Evolutionary conservation across 1,139 yeast genomes (phyloP).

Genomic region (Kodamaea sp.): DNA sequence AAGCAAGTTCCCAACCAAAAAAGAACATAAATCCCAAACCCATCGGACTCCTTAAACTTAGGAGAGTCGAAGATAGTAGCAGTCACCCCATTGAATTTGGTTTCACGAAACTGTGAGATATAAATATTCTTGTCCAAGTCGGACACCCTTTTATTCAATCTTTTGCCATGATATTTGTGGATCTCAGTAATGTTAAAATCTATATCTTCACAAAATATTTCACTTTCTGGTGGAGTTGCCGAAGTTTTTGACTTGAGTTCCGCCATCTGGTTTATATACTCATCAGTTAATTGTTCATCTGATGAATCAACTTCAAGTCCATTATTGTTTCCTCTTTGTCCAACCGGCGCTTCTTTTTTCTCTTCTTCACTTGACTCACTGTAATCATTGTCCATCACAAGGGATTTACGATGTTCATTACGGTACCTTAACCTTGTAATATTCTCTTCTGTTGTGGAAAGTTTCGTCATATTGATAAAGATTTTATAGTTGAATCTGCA

Average conservation of each 20-base stretch:
- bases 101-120: slow-evolving; percentile 42
- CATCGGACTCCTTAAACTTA: slow-evolving; percentile 38
- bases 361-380: slow-evolving; percentile 11
- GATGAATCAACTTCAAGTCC: background rate
- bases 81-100: slow-evolving; percentile 35
- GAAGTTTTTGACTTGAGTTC: slow-evolving; percentile 3
- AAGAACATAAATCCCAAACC: slow-evolving; percentile 63
- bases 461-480: too few species aligned
- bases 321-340: background rate
- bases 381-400: slow-evolving; percentile 22
- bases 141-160: slow-evolving; percentile 5
- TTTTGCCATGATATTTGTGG: slow-evolving; percentile 1
- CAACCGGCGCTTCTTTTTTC: background rate
- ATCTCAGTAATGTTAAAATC: slow-evolving; percentile 2
- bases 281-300: background rate
- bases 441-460: slow-evolving; percentile 17
- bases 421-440: slow-evolving; percentile 20
- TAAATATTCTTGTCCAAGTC: slow-evolving; percentile 6
- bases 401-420: slow-evolving; percentile 22
- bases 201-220: slow-evolving; percentile 1
- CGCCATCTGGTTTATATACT: background rate
- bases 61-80: slow-evolving; percentile 51
- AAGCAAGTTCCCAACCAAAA: slow-evolving; percentile 67
- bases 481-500: too few species aligned
- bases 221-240: background rate